These are phyloP conservation scores for Gaeumannomyces sp. DNA, from an alignment of 2,329 filamentous ascomycete species.

Conservation along the genomic window DNA sequence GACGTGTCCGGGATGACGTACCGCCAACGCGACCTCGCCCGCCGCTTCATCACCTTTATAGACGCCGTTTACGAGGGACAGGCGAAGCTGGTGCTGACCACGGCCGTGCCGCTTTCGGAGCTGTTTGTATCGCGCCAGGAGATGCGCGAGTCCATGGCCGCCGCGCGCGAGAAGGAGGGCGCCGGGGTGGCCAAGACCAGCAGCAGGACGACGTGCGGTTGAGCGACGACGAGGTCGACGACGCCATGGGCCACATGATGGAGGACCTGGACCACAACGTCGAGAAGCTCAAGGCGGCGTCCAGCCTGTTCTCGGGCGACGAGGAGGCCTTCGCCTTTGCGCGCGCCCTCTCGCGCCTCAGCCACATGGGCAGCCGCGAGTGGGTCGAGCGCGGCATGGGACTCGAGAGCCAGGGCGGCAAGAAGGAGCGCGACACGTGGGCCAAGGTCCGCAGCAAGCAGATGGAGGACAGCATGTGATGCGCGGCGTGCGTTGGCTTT, in stretches of 20 bases:
- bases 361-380: constrained; percentile 88
- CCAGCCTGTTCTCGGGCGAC: constrained; percentile 83
- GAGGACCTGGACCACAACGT: constrained; percentile 84
- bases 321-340: constrained; percentile 97
- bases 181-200: constrained; percentile 31
- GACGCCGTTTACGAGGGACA: constrained; percentile 90
- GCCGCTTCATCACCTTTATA: constrained; percentile 95
- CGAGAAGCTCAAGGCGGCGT: constrained; percentile 68
- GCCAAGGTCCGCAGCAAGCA: constrained; percentile 59
- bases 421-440: constrained; percentile 60
- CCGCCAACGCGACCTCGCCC: constrained; percentile 75
- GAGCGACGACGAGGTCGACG: constrained; percentile 43
- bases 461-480: constrained; percentile 61
- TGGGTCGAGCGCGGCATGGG: constrained; percentile 85
- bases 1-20: constrained; percentile 90
- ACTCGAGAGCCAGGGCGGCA: constrained; percentile 57
- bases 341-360: constrained; percentile 73
- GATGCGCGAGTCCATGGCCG: constrained; percentile 50
- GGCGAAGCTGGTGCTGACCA: constrained; percentile 93
- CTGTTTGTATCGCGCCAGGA: constrained; percentile 76
- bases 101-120: constrained; percentile 74
- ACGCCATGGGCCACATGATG: constrained; percentile 73
- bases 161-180: constrained; percentile 28
- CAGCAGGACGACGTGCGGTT: neutral
- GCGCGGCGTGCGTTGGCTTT: neutral